phyloP scores from a whole-genome alignment of 176 grass and related monocot genomes.

The Aegilops sharonensis region DNA sequence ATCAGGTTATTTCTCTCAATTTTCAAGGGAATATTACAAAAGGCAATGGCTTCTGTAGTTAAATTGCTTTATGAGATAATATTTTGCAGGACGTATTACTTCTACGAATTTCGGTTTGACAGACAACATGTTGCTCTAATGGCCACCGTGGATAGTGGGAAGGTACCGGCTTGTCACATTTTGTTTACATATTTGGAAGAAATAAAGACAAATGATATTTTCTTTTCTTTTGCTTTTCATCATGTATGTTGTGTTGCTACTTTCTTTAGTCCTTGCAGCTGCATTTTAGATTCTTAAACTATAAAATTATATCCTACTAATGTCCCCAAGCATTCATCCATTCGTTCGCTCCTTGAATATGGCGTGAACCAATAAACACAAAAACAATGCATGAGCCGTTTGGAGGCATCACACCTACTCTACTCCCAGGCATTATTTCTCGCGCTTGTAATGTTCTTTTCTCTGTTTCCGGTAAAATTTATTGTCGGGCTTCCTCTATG shows the following conservation, averaged over 20 bases:
- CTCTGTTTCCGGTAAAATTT: too few relatives aligned
- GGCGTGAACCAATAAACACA: not conserved
- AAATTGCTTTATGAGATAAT: constrained; percentile 22
- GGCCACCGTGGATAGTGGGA: constrained; percentile 74
- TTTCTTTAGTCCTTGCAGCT: not conserved
- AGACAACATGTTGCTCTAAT: constrained; percentile 81
- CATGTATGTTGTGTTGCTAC: not conserved
- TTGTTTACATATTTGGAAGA: constrained; percentile 9
- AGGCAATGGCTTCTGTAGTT: not conserved
- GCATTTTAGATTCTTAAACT: constrained; percentile 8
- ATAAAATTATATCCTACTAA: not conserved
- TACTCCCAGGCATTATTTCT: not conserved
- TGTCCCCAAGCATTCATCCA: not conserved
- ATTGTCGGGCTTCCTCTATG: too few relatives aligned
- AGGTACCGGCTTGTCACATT: constrained; percentile 49
- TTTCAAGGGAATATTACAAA: not conserved
- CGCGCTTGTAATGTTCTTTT: too few relatives aligned
- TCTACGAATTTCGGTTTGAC: constrained; percentile 77
- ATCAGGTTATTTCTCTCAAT: constrained; percentile 52
- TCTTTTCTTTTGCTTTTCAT: not conserved
- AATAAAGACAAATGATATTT: not conserved
- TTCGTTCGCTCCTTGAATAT: not conserved
- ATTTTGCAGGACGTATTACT: constrained; percentile 81
- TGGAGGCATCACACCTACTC: not conserved
- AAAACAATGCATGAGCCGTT: not conserved